Base-by-base conservation (phyloP, 768 basidiomycete species). In the Neoboletus brunneissimus region DNA sequence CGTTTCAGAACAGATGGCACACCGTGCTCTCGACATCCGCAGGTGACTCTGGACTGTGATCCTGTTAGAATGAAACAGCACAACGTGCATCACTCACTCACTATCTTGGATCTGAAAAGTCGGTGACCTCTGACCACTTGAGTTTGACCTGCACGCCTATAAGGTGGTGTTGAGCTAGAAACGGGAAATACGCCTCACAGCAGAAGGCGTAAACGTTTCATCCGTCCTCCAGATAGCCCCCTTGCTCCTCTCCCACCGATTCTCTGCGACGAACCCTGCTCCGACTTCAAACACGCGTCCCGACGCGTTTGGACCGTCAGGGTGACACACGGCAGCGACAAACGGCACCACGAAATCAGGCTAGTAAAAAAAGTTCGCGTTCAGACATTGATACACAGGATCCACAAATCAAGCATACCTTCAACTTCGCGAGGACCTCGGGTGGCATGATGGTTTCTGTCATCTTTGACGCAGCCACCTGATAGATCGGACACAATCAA, bases 381-480 rank as follows among this genome's bases (percentile, higher is more conserved):
- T 54, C 51, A 53, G 40, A 42, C 22, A 15, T 4, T 20, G 32
- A 18, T n/a, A 7, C 31, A 44, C 31, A 23, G 51, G 8, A 44
- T 48, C 10, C 44, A 37, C 22, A 22, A 29, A 40, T 6, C 13
- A 63, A 12, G 11, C 48, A 1, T 69, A 88, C 89, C 70, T 87
- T 87, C 40, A 97, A 75, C 65, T 91, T 89, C n/a, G 82, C 87
- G 53, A 98, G 82, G 82, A 97, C 86, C 54, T 98, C 96, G 20
- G 89, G 88, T 10, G 96, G 91, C 89, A 98, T 91, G 63, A 95
- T 78, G 0, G 94, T 97, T 66, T 88, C 94, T 3, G 94, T 97
- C 96, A 98, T 98, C 3, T 83, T 82, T 4, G 94, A 96, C 0
- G 95, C 96, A n/a, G 96, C 96, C 57, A 91, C 87, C 92, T 62